Evolutionary conservation across 495 filamentous ascomycete species (phyloP).

Genomic region (Monascus purpureus): DNA sequence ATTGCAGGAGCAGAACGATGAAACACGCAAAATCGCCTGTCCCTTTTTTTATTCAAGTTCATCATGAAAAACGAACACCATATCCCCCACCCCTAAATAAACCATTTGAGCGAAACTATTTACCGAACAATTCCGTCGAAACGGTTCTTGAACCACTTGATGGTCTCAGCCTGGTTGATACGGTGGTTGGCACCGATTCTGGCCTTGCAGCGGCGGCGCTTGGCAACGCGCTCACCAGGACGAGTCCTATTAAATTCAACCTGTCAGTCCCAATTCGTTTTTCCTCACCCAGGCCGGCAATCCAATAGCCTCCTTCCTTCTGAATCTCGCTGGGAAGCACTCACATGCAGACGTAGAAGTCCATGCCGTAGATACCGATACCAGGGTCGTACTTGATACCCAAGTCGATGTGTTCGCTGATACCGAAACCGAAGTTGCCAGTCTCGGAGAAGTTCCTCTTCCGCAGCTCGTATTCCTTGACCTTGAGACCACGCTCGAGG

Average conservation of each 20-base stretch:
- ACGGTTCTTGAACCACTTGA: slow-evolving; percentile 99
- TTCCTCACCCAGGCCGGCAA: too few relatives aligned
- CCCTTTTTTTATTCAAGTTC: slow-evolving; percentile 21
- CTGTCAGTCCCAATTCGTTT: slow-evolving; percentile 10
- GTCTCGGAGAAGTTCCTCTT: slow-evolving; percentile 99
- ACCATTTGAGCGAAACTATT: slow-evolving; percentile 14
- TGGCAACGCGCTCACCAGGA: slow-evolving; percentile 92
- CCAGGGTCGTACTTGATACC: slow-evolving; percentile 99
- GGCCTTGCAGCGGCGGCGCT: slow-evolving; percentile 80
- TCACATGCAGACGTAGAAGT: slow-evolving; percentile 99
- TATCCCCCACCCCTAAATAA: slow-evolving; percentile 6
- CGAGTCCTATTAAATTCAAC: slow-evolving; percentile 49
- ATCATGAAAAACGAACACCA: slow-evolving; percentile 24
- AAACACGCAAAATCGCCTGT: slow-evolving; percentile 8
- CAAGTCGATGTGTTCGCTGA: slow-evolving; percentile 99
- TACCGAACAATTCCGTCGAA: slow-evolving; percentile 97
- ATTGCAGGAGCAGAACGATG: slow-evolving; percentile 13
- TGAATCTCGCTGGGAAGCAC: slow-evolving; percentile 12
- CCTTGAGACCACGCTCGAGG: slow-evolving; percentile 98
- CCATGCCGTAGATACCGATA: slow-evolving; percentile 99
- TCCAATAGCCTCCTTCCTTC: too few relatives aligned
- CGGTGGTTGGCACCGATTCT: slow-evolving; percentile 76
- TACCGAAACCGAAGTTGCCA: slow-evolving; percentile 99
- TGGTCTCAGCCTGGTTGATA: slow-evolving; percentile 83
- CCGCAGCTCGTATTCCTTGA: slow-evolving; percentile 99